Percentiles rank a stretch among this genome's conserved stretches.
phyloP scores from a whole-genome alignment of 1,284 basidiomycete genomes.

The Xerocomus nothofagi region DNA sequence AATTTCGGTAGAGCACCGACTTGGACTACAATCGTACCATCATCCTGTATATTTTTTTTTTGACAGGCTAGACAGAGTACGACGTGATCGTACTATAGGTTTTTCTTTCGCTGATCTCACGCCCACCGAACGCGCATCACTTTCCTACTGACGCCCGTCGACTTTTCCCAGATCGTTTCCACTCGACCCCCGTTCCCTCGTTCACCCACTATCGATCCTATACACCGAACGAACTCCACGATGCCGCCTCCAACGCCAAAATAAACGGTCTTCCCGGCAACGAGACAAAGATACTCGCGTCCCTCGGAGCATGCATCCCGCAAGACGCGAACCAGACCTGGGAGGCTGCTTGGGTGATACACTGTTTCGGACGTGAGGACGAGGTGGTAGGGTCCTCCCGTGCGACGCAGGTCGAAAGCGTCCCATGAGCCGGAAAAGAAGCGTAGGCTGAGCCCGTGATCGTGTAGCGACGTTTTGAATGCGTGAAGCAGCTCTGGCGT shows the following conservation, averaged over 20 bases:
- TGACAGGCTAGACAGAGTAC: background rate
- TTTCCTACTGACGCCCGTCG: constrained; percentile 63
- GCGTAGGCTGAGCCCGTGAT: constrained; percentile 57
- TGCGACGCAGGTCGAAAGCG: constrained; percentile 39
- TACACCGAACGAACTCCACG: constrained; percentile 63
- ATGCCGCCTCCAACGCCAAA: constrained; percentile 96
- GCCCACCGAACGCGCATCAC: constrained; percentile 63
- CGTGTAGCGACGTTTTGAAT: constrained; percentile 60
- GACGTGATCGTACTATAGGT: background rate
- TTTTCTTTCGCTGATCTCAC: background rate
- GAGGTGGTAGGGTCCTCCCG: constrained; percentile 55
- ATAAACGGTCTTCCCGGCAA: constrained; percentile 90
- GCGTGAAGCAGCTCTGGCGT: constrained; percentile 61
- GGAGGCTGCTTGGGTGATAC: constrained; percentile 72
- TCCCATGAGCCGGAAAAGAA: constrained; percentile 89
- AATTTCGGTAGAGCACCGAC: too few relatives aligned
- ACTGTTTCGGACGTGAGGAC: constrained; percentile 93
- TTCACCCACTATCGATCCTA: constrained; percentile 39
- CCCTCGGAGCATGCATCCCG: constrained; percentile 12
- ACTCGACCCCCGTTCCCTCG: constrained; percentile 25
- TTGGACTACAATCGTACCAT: too few relatives aligned
- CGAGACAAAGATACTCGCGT: constrained; percentile 50
- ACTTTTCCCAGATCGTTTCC: constrained; percentile 55
- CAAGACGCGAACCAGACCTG: constrained; percentile 63
- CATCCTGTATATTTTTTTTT: background rate